Evolutionary conservation across 2,329 filamentous ascomycete species (phyloP).

Genomic region (Fusarium buxicola): DNA sequence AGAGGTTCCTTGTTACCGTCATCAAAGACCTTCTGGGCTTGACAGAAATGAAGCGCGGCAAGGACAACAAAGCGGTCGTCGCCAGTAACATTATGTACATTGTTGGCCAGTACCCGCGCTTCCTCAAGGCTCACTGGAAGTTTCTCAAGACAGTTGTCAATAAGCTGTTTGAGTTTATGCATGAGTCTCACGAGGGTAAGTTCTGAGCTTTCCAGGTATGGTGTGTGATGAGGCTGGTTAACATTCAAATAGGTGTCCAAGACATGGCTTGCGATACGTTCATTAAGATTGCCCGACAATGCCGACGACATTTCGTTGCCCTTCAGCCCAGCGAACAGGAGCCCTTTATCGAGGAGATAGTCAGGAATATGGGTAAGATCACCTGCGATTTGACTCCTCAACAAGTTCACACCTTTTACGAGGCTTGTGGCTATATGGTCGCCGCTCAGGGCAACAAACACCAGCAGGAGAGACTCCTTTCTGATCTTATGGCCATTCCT

Average conservation of each 20-base stretch:
- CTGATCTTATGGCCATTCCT: conserved; percentile 92
- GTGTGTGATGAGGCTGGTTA: conserved; percentile 41
- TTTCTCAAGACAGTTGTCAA: conserved; percentile 99
- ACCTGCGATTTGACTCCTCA: conserved; percentile 95
- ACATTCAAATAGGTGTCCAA: conserved; percentile 76
- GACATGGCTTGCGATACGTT: conserved; percentile 99
- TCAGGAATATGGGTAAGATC: conserved; percentile 94
- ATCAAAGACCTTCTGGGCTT: conserved; percentile 97
- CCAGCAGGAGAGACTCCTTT: conserved; percentile 89
- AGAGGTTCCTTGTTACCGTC: conserved; percentile 96
- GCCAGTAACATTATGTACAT: conserved; percentile 99
- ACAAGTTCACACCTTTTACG: conserved; percentile 98
- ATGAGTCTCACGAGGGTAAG: conserved; percentile 95
- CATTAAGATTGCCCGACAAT: conserved; percentile 99
- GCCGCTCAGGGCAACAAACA: conserved; percentile 96
- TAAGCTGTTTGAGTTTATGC: conserved; percentile 99
- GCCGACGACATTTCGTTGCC: conserved; percentile 95
- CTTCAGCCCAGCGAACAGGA: conserved; percentile 94
- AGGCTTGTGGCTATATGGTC: conserved; percentile 99
- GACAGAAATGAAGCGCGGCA: conserved; percentile 99
- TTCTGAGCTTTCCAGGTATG: conserved; percentile 12
- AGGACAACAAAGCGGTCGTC: conserved; percentile 99
- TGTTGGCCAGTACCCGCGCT: conserved; percentile 97
- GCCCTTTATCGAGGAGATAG: conserved; percentile 98
- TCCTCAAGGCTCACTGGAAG: conserved; percentile 99